Percentiles rank a stretch among this genome's conserved stretches.
Evolutionary conservation across 2,329 filamentous ascomycete species (phyloP).

Genomic region (Neoscytalidium dimidiatum): DNA sequence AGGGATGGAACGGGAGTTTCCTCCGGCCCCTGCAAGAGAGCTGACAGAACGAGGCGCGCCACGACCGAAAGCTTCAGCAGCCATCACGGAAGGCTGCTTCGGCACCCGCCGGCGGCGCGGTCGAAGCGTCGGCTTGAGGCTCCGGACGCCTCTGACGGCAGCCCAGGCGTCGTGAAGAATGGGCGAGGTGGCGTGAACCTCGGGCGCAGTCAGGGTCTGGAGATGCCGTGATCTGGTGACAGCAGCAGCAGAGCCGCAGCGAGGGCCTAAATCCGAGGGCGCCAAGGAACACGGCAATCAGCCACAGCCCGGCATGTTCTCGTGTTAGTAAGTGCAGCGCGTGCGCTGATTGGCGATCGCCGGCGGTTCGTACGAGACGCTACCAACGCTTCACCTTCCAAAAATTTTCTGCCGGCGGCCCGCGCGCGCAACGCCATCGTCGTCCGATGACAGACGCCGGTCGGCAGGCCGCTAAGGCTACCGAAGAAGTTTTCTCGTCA

Average conservation of each 20-base stretch:
- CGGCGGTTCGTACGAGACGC: not conserved
- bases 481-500: slow-evolving; percentile 7
- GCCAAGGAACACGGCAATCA: too few species aligned
- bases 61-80: not conserved
- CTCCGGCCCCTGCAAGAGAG: not conserved
- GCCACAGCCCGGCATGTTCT: too few species aligned
- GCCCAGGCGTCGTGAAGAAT: not conserved
- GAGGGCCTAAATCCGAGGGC: not conserved
- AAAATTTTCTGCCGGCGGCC: not conserved
- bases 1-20: slow-evolving; percentile 5
- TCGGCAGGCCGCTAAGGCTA: slow-evolving; percentile 6
- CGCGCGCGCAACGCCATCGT: not conserved
- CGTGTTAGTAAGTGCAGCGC: too few species aligned
- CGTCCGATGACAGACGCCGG: not conserved
- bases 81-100: not conserved
- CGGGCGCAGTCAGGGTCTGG: slow-evolving; percentile 1
- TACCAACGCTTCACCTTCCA: slow-evolving; percentile 1
- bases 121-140: not conserved
- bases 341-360: too few species aligned
- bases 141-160: slow-evolving; percentile 9
- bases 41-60: not conserved
- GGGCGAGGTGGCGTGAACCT: slow-evolving; percentile 12
- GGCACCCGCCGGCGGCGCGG: slow-evolving; percentile 4
- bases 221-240: slow-evolving; percentile 6
- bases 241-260: slow-evolving; percentile 2